A percentile compares a stretch with the other conserved stretches of the same genome.
These are phyloP conservation scores for Ceratocystis variospora DNA, from an alignment of 2,329 filamentous ascomycete species.

Conservation along the genomic window DNA sequence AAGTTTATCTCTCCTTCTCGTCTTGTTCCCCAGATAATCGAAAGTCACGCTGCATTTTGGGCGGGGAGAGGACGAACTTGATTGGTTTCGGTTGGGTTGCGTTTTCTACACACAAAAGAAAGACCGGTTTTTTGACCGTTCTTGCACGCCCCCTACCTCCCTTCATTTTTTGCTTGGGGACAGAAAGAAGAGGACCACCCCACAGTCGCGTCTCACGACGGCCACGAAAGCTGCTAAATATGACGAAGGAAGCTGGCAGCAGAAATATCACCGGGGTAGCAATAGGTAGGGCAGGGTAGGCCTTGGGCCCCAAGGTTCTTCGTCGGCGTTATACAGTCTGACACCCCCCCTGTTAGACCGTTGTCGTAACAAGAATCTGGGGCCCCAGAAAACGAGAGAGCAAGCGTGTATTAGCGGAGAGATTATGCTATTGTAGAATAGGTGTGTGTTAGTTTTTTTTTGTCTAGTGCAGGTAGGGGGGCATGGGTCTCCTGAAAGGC, in stretches of 20 bases:
- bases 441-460: not conserved
- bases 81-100: not conserved
- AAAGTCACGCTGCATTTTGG: not conserved
- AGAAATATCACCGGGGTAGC: no score
- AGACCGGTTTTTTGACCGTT: not conserved
- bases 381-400: constrained; percentile 1
- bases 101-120: not conserved
- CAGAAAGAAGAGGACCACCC: not conserved
- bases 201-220: not conserved
- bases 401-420: not conserved
- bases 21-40: constrained; percentile 1
- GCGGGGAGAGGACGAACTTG: not conserved
- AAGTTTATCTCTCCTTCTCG: not conserved
- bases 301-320: not conserved
- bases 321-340: not conserved
- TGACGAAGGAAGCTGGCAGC: not conserved
- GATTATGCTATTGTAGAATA: not conserved
- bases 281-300: no score
- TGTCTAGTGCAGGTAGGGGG: not conserved
- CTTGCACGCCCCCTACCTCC: not conserved
- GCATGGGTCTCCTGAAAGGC: not conserved
- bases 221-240: not conserved
- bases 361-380: constrained; percentile 1
- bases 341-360: not conserved
- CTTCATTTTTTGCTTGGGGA: not conserved